phyloP scores from a whole-genome alignment of 768 basidiomycete species.

The Suillus discolor region DNA sequence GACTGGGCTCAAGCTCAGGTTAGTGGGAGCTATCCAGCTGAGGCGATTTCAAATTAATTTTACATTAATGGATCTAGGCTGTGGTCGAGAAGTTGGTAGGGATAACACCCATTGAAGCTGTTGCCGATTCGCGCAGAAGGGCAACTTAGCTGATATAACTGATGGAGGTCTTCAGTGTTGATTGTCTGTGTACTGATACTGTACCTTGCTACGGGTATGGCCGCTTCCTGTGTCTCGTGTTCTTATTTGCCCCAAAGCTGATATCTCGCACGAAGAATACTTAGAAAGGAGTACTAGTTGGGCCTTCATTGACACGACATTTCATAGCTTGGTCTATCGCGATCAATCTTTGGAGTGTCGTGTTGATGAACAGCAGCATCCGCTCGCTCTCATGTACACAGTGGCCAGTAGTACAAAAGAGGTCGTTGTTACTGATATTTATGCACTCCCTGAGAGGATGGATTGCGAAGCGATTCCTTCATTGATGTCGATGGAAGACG shows the following conservation, averaged over 20 bases:
- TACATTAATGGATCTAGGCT: constrained; percentile 36
- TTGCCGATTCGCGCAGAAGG: constrained; percentile 31
- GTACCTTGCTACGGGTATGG: not conserved
- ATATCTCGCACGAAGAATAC: not conserved
- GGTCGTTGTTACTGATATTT: not conserved
- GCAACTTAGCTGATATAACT: constrained; percentile 16
- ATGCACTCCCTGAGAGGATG: no score
- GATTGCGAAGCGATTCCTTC: no score
- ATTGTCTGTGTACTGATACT: not conserved
- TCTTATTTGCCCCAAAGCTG: not conserved
- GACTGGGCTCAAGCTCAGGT: constrained; percentile 78
- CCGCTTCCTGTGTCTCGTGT: not conserved
- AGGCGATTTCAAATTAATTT: not conserved
- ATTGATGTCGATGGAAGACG: no score
- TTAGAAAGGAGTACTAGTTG: not conserved
- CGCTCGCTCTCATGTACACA: not conserved
- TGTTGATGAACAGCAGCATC: not conserved
- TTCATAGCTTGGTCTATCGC: not conserved
- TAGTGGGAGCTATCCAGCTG: constrained; percentile 6
- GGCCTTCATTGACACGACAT: not conserved
- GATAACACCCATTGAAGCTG: constrained; percentile 38
- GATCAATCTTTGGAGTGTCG: not conserved
- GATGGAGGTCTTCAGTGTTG: not conserved
- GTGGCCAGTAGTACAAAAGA: not conserved
- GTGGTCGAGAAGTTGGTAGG: constrained; percentile 63